Conservation (phyloP, 73 alveolate species). For the Tetrahymena elliotti region DNA sequence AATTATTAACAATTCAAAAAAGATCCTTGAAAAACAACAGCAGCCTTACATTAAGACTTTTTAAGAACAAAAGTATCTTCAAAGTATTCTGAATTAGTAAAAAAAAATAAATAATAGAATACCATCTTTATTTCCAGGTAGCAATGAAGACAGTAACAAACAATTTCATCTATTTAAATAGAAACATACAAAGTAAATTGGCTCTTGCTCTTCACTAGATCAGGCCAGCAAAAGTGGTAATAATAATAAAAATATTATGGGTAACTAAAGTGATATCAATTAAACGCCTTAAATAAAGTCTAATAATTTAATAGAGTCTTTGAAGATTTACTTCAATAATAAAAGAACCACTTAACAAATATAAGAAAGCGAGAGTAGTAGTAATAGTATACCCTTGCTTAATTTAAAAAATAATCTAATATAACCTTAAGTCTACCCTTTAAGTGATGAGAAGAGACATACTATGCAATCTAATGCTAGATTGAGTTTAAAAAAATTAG, state of each 20-base stretch:
- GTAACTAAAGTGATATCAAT: neutral
- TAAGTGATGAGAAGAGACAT: neutral
- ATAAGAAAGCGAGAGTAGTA: neutral
- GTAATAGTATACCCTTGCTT: neutral
- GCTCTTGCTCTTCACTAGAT: neutral
- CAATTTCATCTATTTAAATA: neutral
- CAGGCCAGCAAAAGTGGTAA: neutral
- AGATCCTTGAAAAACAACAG: neutral
- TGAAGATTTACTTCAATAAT: neutral
- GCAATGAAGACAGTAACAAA: neutral
- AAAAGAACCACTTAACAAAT: neutral
- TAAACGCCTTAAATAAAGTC: neutral
- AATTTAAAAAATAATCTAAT: no score
- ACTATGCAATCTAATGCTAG: neutral
- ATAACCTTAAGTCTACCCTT: neutral
- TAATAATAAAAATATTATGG: neutral
- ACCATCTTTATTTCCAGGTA: neutral
- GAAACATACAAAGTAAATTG: neutral
- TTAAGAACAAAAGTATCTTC: neutral
- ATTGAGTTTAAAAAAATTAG: neutral
- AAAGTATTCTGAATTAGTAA: neutral
- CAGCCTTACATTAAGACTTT: neutral
- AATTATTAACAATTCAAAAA: neutral
- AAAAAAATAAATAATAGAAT: neutral
- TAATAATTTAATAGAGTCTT: neutral